phyloP scores from a whole-genome alignment of 768 basidiomycete genomes.

The Nidula microcarpa region DNA sequence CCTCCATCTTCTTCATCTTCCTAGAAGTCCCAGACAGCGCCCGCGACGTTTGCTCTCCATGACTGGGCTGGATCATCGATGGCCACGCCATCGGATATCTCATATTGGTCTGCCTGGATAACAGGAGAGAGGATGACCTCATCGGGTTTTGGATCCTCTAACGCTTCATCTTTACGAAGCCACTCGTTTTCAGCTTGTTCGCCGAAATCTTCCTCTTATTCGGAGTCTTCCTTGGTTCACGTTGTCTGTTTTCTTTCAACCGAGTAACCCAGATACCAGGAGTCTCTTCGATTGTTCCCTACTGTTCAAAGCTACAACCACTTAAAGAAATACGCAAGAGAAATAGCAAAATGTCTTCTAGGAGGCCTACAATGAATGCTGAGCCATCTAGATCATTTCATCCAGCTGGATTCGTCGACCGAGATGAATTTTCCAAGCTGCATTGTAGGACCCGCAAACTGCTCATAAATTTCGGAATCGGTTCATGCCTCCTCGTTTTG shows the following conservation, averaged over 20 bases:
- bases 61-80: too few relatives aligned
- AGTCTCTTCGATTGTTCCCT: constrained; percentile 25
- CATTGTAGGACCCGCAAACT: constrained; percentile 30
- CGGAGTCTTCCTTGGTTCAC: background rate
- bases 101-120: too few relatives aligned
- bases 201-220: too few relatives aligned
- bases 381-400: constrained; percentile 31
- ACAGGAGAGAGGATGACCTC: too few relatives aligned
- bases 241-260: constrained; percentile 3
- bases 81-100: too few relatives aligned
- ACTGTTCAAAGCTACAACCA: constrained; percentile 6
- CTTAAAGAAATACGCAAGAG: constrained; percentile 3
- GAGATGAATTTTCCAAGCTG: constrained; percentile 32
- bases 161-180: too few relatives aligned
- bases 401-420: constrained; percentile 31
- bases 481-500: constrained; percentile 25
- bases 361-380: constrained; percentile 23
- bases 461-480: constrained; percentile 22
- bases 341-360: constrained; percentile 27
- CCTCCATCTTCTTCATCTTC: too few relatives aligned
- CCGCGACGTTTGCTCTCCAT: too few relatives aligned
- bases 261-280: constrained; percentile 29
- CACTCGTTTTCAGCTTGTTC: too few relatives aligned
- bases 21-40: too few relatives aligned
- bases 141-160: too few relatives aligned